Evolutionary conservation across 2,329 filamentous ascomycete genomes (phyloP).

Genomic region (Diaporthe citrichinensis): DNA sequence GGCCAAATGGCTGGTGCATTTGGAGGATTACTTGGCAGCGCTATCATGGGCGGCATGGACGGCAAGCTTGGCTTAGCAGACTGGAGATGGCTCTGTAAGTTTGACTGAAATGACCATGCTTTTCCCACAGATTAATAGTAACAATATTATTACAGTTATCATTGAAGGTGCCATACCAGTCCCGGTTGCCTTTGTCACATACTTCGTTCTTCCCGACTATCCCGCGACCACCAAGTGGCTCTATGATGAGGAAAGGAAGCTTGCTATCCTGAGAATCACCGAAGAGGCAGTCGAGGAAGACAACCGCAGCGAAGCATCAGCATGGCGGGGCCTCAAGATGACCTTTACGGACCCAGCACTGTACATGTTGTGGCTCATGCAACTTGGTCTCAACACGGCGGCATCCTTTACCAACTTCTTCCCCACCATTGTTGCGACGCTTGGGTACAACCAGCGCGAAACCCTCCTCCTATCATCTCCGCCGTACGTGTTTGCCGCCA

Average conservation of each 20-base stretch:
- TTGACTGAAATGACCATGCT: background rate
- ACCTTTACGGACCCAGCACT: slow-evolving; percentile 49
- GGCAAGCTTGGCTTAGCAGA: slow-evolving; percentile 23
- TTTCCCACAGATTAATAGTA: background rate
- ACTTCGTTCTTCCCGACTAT: slow-evolving; percentile 42
- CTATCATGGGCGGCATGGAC: slow-evolving; percentile 38
- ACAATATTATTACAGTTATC: slow-evolving; percentile 21
- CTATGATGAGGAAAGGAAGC: slow-evolving; percentile 41
- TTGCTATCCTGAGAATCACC: slow-evolving; percentile 41
- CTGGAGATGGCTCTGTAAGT: slow-evolving; percentile 32
- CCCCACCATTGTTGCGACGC: slow-evolving; percentile 49
- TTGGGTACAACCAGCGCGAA: slow-evolving; percentile 48
- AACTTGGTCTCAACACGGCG: slow-evolving; percentile 49
- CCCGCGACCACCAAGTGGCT: slow-evolving; percentile 43
- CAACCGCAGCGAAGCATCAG: slow-evolving; percentile 43
- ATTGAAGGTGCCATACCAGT: slow-evolving; percentile 41
- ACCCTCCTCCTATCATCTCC: slow-evolving; percentile 50
- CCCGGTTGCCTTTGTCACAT: slow-evolving; percentile 37
- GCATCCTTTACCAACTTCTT: slow-evolving; percentile 52
- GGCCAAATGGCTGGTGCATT: slow-evolving; percentile 38
- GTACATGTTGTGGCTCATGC: slow-evolving; percentile 45
- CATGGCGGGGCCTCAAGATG: slow-evolving; percentile 46
- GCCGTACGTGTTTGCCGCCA: slow-evolving; percentile 39
- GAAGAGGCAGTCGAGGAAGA: slow-evolving; percentile 44
- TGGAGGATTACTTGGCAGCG: slow-evolving; percentile 33